Conservation (phyloP, 2,329 filamentous ascomycete genomes). For the Calycina marina region DNA sequence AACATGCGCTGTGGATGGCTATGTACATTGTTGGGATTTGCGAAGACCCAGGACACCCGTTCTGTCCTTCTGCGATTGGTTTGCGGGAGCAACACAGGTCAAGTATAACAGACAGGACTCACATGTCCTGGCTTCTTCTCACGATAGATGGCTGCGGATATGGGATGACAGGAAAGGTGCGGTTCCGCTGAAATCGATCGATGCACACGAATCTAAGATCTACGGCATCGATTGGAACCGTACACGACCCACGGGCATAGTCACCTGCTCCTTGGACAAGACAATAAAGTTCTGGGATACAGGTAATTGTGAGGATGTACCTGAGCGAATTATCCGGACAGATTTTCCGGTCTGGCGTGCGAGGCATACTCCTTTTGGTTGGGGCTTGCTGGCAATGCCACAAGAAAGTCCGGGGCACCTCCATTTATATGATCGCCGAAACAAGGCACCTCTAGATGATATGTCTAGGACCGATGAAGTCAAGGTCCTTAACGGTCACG, state of each 20-base stretch:
- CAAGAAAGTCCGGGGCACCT: constrained; percentile 76
- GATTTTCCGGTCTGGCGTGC: constrained; percentile 84
- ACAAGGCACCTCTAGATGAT: constrained; percentile 27
- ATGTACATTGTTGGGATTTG: constrained; percentile 85
- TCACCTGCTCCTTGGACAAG: constrained; percentile 82
- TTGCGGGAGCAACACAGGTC: constrained; percentile 84
- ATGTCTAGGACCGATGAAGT: constrained; percentile 35
- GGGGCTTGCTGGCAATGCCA: constrained; percentile 78
- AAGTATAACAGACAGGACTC: constrained; percentile 84
- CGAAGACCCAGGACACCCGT: constrained; percentile 58
- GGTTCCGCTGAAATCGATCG: constrained; percentile 66
- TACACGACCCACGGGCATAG: constrained; percentile 52
- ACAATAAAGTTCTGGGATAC: constrained; percentile 94
- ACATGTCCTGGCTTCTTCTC: constrained; percentile 79
- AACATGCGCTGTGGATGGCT: constrained; percentile 85
- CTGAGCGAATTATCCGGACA: constrained; percentile 66
- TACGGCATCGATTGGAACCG: constrained; percentile 94
- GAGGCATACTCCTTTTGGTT: constrained; percentile 79
- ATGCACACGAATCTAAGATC: constrained; percentile 82
- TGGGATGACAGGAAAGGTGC: constrained; percentile 80
- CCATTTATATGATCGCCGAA: constrained; percentile 63
- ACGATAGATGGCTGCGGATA: constrained; percentile 74
- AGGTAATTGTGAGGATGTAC: constrained; percentile 41
- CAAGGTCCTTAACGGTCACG: constrained; percentile 43
- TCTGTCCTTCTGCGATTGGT: constrained; percentile 81